phyloP scores from a whole-genome alignment of 2,329 filamentous ascomycete species.

The Venturia oleaginea region DNA sequence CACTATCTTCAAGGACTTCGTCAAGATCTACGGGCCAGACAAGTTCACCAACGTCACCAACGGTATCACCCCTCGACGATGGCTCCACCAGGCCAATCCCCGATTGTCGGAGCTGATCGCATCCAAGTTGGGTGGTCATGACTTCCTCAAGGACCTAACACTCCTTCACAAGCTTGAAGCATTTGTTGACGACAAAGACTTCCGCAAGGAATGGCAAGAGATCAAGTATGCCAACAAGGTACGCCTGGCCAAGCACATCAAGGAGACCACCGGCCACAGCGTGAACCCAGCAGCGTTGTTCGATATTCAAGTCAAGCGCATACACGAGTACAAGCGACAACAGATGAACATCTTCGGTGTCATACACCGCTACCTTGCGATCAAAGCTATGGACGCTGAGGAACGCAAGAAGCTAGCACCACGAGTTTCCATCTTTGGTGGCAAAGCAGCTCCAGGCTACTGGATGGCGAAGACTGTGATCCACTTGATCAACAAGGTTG shows the following conservation, averaged over 20 bases:
- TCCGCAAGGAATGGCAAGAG: conserved; percentile 89
- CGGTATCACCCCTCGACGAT: conserved; percentile 89
- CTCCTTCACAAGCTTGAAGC: conserved; percentile 75
- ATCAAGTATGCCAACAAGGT: conserved; percentile 98
- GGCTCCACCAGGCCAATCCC: conserved; percentile 96
- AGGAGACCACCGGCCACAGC: conserved; percentile 64
- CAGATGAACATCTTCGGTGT: conserved; percentile 98
- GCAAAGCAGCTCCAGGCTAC: conserved; percentile 95
- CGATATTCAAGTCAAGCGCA: conserved; percentile 96
- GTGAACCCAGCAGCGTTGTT: conserved; percentile 87
- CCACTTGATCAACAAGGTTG: conserved; percentile 89
- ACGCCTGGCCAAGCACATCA: conserved; percentile 83
- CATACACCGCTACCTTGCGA: conserved; percentile 82
- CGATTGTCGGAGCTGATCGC: conserved; percentile 85
- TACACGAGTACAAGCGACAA: conserved; percentile 98
- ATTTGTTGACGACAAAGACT: conserved; percentile 76
- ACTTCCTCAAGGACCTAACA: conserved; percentile 85
- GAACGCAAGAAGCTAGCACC: conserved; percentile 80
- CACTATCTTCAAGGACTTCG: conserved; percentile 99
- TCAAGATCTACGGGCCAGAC: conserved; percentile 86
- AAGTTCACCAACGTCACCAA: conserved; percentile 99
- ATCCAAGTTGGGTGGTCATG: conserved; percentile 72
- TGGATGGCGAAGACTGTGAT: conserved; percentile 99
- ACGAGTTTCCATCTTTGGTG: conserved; percentile 91
- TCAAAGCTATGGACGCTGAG: conserved; percentile 77